These are phyloP conservation scores for Phaffia rhodozyma DNA, from an alignment of 1,284 basidiomycete genomes.

Conservation along the genomic window DNA sequence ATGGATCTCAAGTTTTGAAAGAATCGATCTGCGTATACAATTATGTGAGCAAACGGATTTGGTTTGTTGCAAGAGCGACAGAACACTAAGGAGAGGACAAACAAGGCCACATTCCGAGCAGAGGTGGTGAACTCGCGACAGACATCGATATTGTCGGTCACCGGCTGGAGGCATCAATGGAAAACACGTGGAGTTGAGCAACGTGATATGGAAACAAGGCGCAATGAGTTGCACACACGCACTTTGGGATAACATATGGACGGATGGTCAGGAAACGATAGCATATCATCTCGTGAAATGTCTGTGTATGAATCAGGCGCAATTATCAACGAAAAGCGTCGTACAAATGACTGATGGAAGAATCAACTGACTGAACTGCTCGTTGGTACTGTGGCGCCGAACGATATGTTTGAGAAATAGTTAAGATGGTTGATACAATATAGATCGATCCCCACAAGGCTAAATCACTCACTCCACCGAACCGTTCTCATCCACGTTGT, in stretches of 20 bases:
- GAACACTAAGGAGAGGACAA: not conserved
- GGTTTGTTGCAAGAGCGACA: too few relatives aligned
- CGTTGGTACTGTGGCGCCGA: not conserved
- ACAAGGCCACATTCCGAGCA: not conserved
- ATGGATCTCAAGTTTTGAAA: constrained; percentile 5
- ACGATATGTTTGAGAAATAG: not conserved
- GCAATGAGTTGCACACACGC: not conserved
- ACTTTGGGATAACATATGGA: constrained; percentile 9
- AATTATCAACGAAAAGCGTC: too few relatives aligned
- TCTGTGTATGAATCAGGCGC: not conserved
- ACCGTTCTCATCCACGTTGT: constrained; percentile 13
- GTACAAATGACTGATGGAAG: too few relatives aligned
- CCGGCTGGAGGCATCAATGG: not conserved
- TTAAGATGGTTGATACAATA: too few relatives aligned
- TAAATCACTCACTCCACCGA: not conserved
- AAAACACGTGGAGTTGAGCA: not conserved
- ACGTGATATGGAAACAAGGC: not conserved
- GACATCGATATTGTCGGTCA: not conserved
- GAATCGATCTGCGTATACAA: not conserved
- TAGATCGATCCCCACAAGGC: not conserved
- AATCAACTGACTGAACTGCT: constrained; percentile 8
- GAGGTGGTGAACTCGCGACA: not conserved
- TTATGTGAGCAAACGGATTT: not conserved
- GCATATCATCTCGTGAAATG: constrained; percentile 5
- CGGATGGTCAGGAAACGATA: constrained; percentile 2